Evolutionary conservation across 2,329 filamentous ascomycete genomes (phyloP), one percentile per base, ranked within the genome.

Genomic region (Cadophora malorum): DNA sequence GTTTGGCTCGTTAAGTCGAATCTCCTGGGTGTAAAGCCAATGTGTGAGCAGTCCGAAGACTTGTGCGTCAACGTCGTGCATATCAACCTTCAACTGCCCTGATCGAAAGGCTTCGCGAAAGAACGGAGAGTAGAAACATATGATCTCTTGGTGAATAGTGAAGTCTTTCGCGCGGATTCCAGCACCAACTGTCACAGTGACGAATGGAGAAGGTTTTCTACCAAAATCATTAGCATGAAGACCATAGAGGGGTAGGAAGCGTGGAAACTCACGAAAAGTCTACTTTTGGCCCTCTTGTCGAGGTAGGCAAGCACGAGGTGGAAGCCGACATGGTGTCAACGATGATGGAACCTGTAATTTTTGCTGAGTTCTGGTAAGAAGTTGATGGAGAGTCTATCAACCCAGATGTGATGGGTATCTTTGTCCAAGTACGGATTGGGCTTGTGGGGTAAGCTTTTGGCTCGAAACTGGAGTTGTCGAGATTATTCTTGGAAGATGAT

Each of bases 21-120:
- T 50, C 4, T 45, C 58, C 23, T 67, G 64, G 8, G 47, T 60
- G 58, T 71, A 72, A 16, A 72, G n/a, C 66, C 66, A 70, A 21
- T 67, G 52, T 2, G 66, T 33, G 1, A 68, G 38, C 0, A 67
- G 16, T 1, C 66, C 64, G 16, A 70, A 67, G 16, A 59, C 47
- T 2, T 10, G 25, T 4, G 63, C 38, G 9, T 69, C 56, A 0
- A 69, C 63, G 49, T 69, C 66, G 1, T 53, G 33, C 14, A 70
- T 31, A 2, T 21, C 59, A 23, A 67, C 50, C 45, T 66, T 59
- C 1, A 49, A 3, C 38, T 64, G 67, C 0, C 12, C 9, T 2
- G 65, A 16, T 14, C 66, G 62, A 33, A 67, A 69, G 0, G 60
- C 60, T 1, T 47, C 41, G 4, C 25, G 10, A 56, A 71, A 71